These are phyloP conservation scores for Carex myosuroides DNA, from an alignment of 176 grass and related monocot genomes.

Conservation along the genomic window DNA sequence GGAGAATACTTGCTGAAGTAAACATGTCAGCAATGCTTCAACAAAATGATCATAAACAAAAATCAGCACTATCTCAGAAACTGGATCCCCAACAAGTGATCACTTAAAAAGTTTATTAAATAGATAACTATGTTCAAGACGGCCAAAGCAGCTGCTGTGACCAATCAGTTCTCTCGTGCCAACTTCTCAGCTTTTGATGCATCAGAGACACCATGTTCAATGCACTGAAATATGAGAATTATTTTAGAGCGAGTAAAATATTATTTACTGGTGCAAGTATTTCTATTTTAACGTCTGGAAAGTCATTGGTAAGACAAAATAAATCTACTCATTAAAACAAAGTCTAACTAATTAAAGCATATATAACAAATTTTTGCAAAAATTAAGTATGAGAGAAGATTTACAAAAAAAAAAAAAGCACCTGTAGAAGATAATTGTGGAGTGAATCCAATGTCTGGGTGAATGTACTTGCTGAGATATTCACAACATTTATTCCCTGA, in stretches of 20 bases:
- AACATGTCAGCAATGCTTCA: neutral
- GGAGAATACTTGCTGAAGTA: neutral
- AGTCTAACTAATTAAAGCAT: neutral
- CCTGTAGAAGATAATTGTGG: conserved; percentile 93
- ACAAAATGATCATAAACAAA: neutral
- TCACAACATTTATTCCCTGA: conserved; percentile 77
- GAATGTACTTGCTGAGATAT: conserved; percentile 92
- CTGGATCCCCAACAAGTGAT: neutral
- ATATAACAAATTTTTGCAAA: neutral
- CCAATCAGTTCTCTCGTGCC: conserved; percentile 14
- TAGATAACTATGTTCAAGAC: neutral
- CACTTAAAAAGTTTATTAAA: neutral
- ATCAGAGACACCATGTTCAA: conserved; percentile 23
- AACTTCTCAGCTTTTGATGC: neutral
- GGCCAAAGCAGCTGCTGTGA: neutral
- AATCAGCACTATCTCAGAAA: neutral
- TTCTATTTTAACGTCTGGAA: neutral
- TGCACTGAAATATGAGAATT: conserved; percentile 25
- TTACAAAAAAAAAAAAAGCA: conserved; percentile 14
- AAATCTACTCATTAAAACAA: neutral
- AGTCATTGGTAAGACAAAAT: neutral
- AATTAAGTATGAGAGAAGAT: neutral
- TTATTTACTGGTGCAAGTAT: neutral
- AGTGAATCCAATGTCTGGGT: conserved; percentile 88
- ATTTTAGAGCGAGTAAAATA: neutral